These are phyloP conservation scores for Monilinia laxa DNA, from an alignment of 2,329 filamentous ascomycete species.

Conservation along the genomic window DNA sequence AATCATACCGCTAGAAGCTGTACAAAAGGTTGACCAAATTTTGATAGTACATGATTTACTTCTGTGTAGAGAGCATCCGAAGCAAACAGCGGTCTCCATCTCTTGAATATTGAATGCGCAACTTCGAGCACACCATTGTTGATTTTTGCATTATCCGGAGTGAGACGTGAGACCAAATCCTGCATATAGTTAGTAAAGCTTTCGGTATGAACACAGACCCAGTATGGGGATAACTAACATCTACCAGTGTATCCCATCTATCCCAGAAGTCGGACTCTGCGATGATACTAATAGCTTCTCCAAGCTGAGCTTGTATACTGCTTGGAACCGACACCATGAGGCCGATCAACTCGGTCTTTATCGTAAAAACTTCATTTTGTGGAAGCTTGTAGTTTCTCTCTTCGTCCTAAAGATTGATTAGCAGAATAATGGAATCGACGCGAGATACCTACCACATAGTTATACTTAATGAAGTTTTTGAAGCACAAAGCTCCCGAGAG, in stretches of 20 bases:
- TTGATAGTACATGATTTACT: slow-evolving; percentile 90
- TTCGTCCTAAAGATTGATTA: slow-evolving; percentile 61
- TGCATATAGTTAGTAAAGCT: slow-evolving; percentile 40
- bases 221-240: slow-evolving; percentile 51
- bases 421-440: slow-evolving; percentile 14
- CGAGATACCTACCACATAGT: slow-evolving; percentile 69
- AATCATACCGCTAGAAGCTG: slow-evolving; percentile 67
- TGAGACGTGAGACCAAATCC: slow-evolving; percentile 87
- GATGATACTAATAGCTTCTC: slow-evolving; percentile 95
- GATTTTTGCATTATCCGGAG: slow-evolving; percentile 73
- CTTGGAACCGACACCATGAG: slow-evolving; percentile 92
- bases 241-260: slow-evolving; percentile 92
- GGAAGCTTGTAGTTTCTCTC: slow-evolving; percentile 91
- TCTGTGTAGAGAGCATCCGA: slow-evolving; percentile 92
- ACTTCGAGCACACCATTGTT: slow-evolving; percentile 96
- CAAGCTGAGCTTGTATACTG: slow-evolving; percentile 87
- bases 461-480: slow-evolving; percentile 96
- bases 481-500: slow-evolving; percentile 90
- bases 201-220: not conserved
- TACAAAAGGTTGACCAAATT: slow-evolving; percentile 82
- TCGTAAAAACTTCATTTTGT: slow-evolving; percentile 76
- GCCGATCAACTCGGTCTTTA: slow-evolving; percentile 93
- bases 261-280: slow-evolving; percentile 97
- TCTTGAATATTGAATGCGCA: slow-evolving; percentile 94
- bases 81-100: slow-evolving; percentile 91